phyloP scores from a whole-genome alignment of 148 eudicot species.

The Camellia granthamiana region DNA sequence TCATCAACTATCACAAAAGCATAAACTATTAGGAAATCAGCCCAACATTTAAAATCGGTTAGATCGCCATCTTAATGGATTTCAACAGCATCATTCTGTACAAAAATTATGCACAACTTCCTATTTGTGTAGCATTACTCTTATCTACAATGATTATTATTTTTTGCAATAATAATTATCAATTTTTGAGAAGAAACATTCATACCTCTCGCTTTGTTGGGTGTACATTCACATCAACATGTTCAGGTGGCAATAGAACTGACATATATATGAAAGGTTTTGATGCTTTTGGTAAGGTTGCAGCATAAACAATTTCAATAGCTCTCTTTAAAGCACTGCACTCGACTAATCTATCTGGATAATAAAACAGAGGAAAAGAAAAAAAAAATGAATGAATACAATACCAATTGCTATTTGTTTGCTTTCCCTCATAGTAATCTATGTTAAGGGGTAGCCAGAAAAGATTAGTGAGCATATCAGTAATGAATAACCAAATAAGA shows the following conservation, averaged over 20 bases:
- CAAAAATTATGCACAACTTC: too few species aligned
- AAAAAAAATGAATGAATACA: background rate
- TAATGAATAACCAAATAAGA: background rate
- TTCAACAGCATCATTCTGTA: too few species aligned
- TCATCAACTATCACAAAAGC: too few species aligned
- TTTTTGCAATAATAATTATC: background rate
- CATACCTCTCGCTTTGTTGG: constrained; percentile 96
- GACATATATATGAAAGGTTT: constrained; percentile 98
- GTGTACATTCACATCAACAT: constrained; percentile 95
- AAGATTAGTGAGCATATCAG: background rate
- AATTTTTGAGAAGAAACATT: background rate
- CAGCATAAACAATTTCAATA: constrained; percentile 90
- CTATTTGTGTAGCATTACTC: too few species aligned
- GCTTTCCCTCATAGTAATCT: background rate
- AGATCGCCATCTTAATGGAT: too few species aligned
- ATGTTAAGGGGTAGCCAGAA: background rate
- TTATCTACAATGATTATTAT: background rate
- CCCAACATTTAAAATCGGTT: too few species aligned
- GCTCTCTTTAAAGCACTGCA: constrained; percentile 93
- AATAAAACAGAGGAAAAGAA: background rate
- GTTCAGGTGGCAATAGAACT: constrained; percentile 74
- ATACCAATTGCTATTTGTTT: background rate
- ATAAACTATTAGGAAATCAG: too few species aligned
- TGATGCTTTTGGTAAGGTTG: constrained; percentile 94
- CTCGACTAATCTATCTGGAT: constrained; percentile 87